Base-by-base conservation (phyloP, 2,329 filamentous ascomycete species). In the Sporothrix pallida region DNA sequence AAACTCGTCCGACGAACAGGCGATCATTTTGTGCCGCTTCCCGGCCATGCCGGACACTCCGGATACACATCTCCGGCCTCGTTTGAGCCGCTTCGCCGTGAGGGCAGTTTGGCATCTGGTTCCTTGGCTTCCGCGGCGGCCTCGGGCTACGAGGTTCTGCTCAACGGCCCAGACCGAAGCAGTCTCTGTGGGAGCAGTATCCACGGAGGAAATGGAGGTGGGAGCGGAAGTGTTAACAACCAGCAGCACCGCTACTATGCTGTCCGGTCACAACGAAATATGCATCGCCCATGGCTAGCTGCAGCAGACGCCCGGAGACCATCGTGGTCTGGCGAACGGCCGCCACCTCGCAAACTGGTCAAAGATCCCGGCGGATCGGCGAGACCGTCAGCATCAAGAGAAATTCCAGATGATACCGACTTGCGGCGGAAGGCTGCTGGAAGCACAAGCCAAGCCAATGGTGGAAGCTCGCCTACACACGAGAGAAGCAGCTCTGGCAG, bases 271-370 rank as follows among this genome's bases (percentile, higher is more conserved):
- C 75, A 75, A 44, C 68, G 73, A 10, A 50, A 31, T 9, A 50
- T 68, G 15, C 75, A 74, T 9, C 74, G 75, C 7, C 56, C 71
- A 26, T 75, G 75, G 75, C 69, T 76, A 10, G 58, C 72, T 6
- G 74, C 72, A 3, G 71, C 74, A 82, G 75, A 84, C 77, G 71
- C 83, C 82, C 37, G 83, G 7, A 69, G 72, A 15, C 69, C 72
- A 20, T 71, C 72, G 50, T 73, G 72, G 73, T 70, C 71, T 1
- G 74, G 72, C 23, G 73, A 74, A 31, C 70, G 74, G 9, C 76
- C 69, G 17, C 71, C 73, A 15, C 70, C 73, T 13, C 75, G 76
- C 10, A 78, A 77, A 72, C 76, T 78, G 37, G 76, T 78, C 70
- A 78, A 78, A 72, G 77, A 78, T 12, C 76, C 75, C 9, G 73